phyloP scores from a whole-genome alignment of 306 rosid genomes.

The Trifolium repens region DNA sequence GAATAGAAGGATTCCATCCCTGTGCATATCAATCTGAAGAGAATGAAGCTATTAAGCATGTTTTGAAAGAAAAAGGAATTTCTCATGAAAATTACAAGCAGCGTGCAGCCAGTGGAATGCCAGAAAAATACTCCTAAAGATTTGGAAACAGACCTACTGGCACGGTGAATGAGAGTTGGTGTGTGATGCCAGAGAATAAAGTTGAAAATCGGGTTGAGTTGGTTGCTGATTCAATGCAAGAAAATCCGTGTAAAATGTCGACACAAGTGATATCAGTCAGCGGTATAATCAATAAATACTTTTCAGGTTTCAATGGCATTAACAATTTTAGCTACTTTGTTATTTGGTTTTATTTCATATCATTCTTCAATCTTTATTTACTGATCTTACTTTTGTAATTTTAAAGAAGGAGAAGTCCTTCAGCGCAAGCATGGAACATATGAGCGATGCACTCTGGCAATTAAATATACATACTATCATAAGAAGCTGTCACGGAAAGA shows the following conservation, averaged over 20 bases:
- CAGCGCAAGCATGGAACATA: slow-evolving; percentile 37
- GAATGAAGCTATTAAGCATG: slow-evolving; percentile 26
- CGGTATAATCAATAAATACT: slow-evolving; percentile 63
- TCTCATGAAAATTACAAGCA: slow-evolving; percentile 33
- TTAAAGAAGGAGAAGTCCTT: slow-evolving; percentile 53
- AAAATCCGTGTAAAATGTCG: slow-evolving; percentile 52
- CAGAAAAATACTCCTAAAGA: slow-evolving; percentile 25
- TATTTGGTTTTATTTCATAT: slow-evolving; percentile 36
- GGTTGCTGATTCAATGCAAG: slow-evolving; percentile 42
- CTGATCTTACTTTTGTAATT: slow-evolving; percentile 27
- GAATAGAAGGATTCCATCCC: slow-evolving; percentile 30
- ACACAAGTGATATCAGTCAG: slow-evolving; percentile 68
- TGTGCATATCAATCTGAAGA: slow-evolving; percentile 29
- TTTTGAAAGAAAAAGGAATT: slow-evolving; percentile 34
- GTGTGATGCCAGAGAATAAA: slow-evolving; percentile 37
- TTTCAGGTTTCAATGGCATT: slow-evolving; percentile 48
- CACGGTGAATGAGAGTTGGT: slow-evolving; percentile 6
- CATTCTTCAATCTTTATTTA: slow-evolving; percentile 19
- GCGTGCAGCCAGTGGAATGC: neutral
- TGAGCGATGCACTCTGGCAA: slow-evolving; percentile 33
- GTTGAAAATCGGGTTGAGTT: slow-evolving; percentile 40
- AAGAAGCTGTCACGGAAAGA: slow-evolving; percentile 60
- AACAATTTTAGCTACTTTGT: slow-evolving; percentile 34
- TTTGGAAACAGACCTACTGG: slow-evolving; percentile 31
- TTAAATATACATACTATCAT: slow-evolving; percentile 58